These are phyloP conservation scores for Penicillium sp. DNA, from an alignment of 2,329 filamentous ascomycete species.

Conservation along the genomic window DNA sequence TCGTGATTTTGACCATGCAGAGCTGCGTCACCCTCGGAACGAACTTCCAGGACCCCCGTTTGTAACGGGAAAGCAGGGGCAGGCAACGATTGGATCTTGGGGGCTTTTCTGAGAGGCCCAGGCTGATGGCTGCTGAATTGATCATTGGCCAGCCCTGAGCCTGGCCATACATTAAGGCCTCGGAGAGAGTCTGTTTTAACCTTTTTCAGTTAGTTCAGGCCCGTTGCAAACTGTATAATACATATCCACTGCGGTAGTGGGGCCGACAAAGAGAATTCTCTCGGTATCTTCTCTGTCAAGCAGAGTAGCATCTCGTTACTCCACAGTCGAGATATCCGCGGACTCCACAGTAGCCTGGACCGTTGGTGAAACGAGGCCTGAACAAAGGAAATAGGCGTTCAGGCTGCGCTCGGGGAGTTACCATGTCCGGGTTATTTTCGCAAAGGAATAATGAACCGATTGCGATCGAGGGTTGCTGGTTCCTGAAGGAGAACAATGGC, in stretches of 20 bases:
- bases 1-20: not conserved
- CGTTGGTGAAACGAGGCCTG: not conserved
- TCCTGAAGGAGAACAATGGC: not conserved
- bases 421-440: not conserved
- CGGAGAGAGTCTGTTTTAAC: not conserved
- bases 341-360: conserved; percentile 16
- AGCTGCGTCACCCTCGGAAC: conserved; percentile 4
- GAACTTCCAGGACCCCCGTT: not conserved
- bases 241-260: not conserved
- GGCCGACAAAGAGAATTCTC: not conserved
- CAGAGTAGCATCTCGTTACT: conserved; percentile 1
- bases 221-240: not conserved
- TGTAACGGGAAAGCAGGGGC: conserved; percentile 6
- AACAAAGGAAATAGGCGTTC: not conserved
- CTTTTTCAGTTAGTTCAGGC: not conserved
- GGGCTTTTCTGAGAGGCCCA: conserved; percentile 9
- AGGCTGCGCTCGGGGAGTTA: not conserved
- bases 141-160: conserved; percentile 11
- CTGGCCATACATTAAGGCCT: not conserved
- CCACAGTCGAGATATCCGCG: conserved; percentile 10
- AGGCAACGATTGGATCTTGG: conserved; percentile 8
- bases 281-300: not conserved
- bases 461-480: not conserved
- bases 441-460: not conserved
- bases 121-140: not conserved